Base-by-base conservation (phyloP, 192 early-diverging fungal genomes). In the Thamnidium elegans region DNA sequence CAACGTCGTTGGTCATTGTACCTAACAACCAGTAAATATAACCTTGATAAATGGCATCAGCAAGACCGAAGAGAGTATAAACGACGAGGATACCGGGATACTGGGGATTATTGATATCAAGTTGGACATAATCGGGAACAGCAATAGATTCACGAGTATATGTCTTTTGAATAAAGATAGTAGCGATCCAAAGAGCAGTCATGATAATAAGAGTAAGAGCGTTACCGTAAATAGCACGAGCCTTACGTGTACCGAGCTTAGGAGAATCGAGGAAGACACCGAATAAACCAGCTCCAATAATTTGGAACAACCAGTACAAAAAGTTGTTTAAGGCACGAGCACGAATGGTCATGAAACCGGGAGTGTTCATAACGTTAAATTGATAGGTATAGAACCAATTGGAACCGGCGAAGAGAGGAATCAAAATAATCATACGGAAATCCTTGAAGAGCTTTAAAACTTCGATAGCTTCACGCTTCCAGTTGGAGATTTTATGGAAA, bases 21-120 rank as follows among this genome's bases (percentile, higher is more conserved):
- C 92, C 93, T 71, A 95, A 87, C 30, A 95, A 67, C 91, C 91
- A 95, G 86, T 95, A 94, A 2, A 79, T 76, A 47, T 81, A 86
- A 65, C 81, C 82, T 79, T 95, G 93, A 80, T 87, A 93, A 59
- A 92, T 83, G 31, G 93, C 87, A 70, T 95, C 93, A 64, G 77
- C 82, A 6, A 90, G 31, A 39, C 93, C 93, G 73, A 87, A 92
- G 55, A 85, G 66, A 59, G 89, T 67, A 68, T 93, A 95, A 34
- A 91, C 67, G 66, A 91, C 72, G 43, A 89, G 75, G 4, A 85
- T 77, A 20, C 84, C 85, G 20, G 76, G 77, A 62, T 84, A 87
- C 7, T 73, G 63, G 31, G 68, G 20, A 68, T 59, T 45, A 44
- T 43, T 45, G 15, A 75, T 55, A 62, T 67, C 68, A 36, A 66